Conservation (phyloP, 495 filamentous ascomycete species). For the Penicillium verhagenii region DNA sequence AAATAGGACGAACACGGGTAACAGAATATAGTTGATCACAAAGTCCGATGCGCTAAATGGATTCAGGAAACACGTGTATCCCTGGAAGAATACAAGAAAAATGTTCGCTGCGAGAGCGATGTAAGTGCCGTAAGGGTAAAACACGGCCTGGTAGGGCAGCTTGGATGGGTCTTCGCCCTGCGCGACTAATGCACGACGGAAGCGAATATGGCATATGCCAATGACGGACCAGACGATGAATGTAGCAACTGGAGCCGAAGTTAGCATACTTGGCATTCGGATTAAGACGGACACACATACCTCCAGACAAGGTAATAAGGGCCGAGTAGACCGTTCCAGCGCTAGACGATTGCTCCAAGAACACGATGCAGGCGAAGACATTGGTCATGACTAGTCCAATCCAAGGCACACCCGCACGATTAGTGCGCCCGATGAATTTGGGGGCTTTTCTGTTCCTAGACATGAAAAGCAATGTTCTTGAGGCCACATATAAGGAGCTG, state of each 20-base stretch:
- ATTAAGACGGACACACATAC: no score
- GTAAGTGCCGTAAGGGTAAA: slow-evolving; percentile 64
- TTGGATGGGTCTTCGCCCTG: slow-evolving; percentile 54
- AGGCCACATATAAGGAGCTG: slow-evolving; percentile 66
- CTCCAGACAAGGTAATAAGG: slow-evolving; percentile 46
- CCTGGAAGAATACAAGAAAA: slow-evolving; percentile 65
- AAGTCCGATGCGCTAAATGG: slow-evolving; percentile 61
- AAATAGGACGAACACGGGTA: slow-evolving; percentile 63
- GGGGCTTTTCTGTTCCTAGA: slow-evolving; percentile 64
- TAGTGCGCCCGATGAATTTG: slow-evolving; percentile 59
- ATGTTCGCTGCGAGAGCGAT: slow-evolving; percentile 58
- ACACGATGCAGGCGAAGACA: slow-evolving; percentile 63
- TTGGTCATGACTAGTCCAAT: slow-evolving; percentile 62
- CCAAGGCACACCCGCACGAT: slow-evolving; percentile 64
- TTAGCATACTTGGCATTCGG: no score
- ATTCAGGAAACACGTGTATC: slow-evolving; percentile 52
- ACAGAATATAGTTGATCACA: slow-evolving; percentile 65
- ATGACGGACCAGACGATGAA: slow-evolving; percentile 70
- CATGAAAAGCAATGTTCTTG: slow-evolving; percentile 66
- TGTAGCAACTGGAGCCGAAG: slow-evolving; percentile 50
- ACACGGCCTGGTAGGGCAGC: slow-evolving; percentile 57
- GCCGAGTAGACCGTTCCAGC: slow-evolving; percentile 52
- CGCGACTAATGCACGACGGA: slow-evolving; percentile 53
- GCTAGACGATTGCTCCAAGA: slow-evolving; percentile 60
- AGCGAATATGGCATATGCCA: slow-evolving; percentile 65